These are phyloP conservation scores for Colletotrichum lini DNA, from an alignment of 2,329 filamentous ascomycete species.

Conservation along the genomic window DNA sequence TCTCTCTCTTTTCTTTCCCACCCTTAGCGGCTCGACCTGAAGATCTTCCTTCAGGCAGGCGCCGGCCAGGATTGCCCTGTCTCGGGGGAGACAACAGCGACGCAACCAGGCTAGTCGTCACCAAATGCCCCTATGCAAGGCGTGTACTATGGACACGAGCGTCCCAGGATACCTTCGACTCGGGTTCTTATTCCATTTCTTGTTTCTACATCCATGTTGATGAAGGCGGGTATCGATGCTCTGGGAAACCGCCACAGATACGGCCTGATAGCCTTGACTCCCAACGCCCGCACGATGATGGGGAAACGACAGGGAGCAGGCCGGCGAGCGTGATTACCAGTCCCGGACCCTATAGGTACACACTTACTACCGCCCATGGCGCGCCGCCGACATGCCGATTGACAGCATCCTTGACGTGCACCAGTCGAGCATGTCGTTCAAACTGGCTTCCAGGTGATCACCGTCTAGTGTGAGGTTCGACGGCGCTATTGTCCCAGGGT, in stretches of 20 bases:
- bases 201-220: background rate
- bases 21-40: constrained; percentile 9
- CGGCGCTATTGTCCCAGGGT: background rate
- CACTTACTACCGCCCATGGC: too few species aligned
- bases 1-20: too few species aligned
- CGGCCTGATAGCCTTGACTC: background rate
- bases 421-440: constrained; percentile 4
- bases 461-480: background rate
- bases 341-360: background rate
- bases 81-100: background rate
- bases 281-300: background rate
- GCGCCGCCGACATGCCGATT: background rate
- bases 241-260: background rate
- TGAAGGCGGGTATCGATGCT: background rate
- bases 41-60: constrained; percentile 10
- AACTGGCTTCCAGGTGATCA: constrained; percentile 11
- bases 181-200: background rate
- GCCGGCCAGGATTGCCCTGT: constrained; percentile 13
- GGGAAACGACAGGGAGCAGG: background rate
- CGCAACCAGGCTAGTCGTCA: background rate
- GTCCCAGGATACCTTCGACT: too few species aligned
- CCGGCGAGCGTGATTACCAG: background rate
- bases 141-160: too few species aligned
- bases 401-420: background rate
- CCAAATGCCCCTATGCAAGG: background rate